A percentile compares a stretch with the other conserved stretches of the same genome.
Conservation (phyloP, 139 green algal species). For the Chlorella sorokiniana region DNA sequence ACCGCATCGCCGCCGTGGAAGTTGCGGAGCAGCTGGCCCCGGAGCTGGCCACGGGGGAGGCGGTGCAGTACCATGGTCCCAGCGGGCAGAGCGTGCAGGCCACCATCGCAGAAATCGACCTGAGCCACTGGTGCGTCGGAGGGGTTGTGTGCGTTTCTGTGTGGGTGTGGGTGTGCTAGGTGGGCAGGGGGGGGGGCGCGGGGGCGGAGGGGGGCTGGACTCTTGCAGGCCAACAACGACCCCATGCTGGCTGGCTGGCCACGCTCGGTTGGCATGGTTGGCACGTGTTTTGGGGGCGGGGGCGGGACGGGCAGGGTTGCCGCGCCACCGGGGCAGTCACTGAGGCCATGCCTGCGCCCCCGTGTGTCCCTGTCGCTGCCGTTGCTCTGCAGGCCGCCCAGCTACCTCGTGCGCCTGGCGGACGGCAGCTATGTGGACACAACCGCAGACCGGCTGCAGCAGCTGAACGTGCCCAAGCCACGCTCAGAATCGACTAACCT, state of each 20-base stretch:
- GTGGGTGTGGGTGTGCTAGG: not conserved
- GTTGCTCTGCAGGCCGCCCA: conserved; percentile 43
- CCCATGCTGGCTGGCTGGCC: too few relatives aligned
- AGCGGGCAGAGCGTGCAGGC: conserved; percentile 13
- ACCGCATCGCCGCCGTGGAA: conserved; percentile 45
- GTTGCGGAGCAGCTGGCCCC: conserved; percentile 45
- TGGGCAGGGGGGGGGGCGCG: not conserved
- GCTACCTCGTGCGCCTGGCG: conserved; percentile 37
- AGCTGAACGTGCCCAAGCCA: not conserved
- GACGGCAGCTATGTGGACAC: conserved; percentile 43
- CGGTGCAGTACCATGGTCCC: conserved; percentile 26
- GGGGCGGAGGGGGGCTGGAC: too few relatives aligned
- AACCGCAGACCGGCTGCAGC: not conserved
- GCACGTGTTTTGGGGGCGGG: too few relatives aligned
- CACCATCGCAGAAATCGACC: conserved; percentile 45
- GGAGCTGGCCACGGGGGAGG: conserved; percentile 37
- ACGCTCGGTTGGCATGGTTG: too few relatives aligned
- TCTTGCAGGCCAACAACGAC: too few relatives aligned
- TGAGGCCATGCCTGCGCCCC: too few relatives aligned
- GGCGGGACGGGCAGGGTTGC: too few relatives aligned
- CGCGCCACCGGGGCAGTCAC: too few relatives aligned
- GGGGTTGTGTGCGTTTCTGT: not conserved
- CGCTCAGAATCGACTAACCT: not conserved
- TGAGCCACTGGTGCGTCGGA: conserved; percentile 32
- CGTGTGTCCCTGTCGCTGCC: not conserved